Base-by-base conservation (phyloP, 768 basidiomycete genomes). In the Hygrophorus pudorinus region DNA sequence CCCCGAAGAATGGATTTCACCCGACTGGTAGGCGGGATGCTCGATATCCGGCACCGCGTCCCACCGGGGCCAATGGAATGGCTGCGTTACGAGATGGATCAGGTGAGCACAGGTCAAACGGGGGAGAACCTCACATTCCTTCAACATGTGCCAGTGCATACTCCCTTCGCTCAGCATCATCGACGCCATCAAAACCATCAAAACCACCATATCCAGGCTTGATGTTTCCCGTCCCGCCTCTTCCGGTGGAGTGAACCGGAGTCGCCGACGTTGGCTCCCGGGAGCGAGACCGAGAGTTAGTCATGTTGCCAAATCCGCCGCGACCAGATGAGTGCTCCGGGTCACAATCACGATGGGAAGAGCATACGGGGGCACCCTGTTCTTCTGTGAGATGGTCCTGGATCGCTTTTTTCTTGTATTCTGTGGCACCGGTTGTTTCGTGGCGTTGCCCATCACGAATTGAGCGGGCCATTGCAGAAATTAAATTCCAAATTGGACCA, bases 291-390 rank as follows among this genome's bases (percentile, higher is more conserved):
- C 70, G 73, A 13, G 78, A 78, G 35, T 73, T 72, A 36, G 62
- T 55, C 24, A 84, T 78, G 53, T 85, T 85, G 8, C 83, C 82
- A 2, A 57, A 41, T 8, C 82, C 82, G 31, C 83, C 82, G 16
- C 81, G 73, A 4, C 83, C 83, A 17, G 69, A 67, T 13, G 79
- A 82, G 59, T 76, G 65, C 71, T 29, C 29, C 18, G 42, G 20
- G 27, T 33, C 13, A 16, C n/a, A 38, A 49, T 8, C 11, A 16
- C n/a, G 32, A 44, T n/a, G 35, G 35, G 24, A 18, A 45, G n/a
- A n/a, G n/a, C 44, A 18, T 5, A 31, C 72, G 20, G 66, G 48
- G 13, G 48, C 60, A 6, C 52, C 57, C 35, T 61, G 58, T 5
- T 63, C 59, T 0, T 55, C 50, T 11, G 55, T 58, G 6, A 53